Conservation (phyloP, 495 filamentous ascomycete species). For the Lasiosphaeria miniovina region DNA sequence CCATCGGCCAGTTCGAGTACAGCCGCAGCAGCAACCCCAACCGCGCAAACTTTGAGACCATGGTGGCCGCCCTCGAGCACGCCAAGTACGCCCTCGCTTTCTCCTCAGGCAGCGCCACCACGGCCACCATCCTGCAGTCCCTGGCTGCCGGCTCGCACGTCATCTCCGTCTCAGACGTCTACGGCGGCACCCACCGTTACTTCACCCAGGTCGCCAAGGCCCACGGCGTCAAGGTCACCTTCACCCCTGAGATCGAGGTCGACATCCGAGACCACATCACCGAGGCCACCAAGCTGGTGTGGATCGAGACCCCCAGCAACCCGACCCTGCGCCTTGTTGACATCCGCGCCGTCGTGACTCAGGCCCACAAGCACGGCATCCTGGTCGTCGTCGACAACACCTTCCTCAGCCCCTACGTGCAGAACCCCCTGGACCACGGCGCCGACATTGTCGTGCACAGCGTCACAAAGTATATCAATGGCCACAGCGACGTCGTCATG, state of each 20-base stretch:
- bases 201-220: slow-evolving; percentile 97
- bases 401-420: slow-evolving; percentile 91
- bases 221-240: slow-evolving; percentile 92
- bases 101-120: slow-evolving; percentile 90
- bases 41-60: slow-evolving; percentile 86
- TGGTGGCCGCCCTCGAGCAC: slow-evolving; percentile 86
- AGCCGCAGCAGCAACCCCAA: slow-evolving; percentile 90
- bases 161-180: slow-evolving; percentile 93
- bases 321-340: slow-evolving; percentile 90
- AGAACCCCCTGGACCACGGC: slow-evolving; percentile 92
- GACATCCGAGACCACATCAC: slow-evolving; percentile 81
- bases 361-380: slow-evolving; percentile 85
- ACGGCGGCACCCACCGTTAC: slow-evolving; percentile 96
- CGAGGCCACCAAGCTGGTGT: slow-evolving; percentile 88
- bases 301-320: slow-evolving; percentile 96
- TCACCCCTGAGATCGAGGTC: slow-evolving; percentile 84
- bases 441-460: slow-evolving; percentile 98
- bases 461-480: slow-evolving; percentile 99
- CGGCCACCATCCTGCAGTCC: slow-evolving; percentile 87
- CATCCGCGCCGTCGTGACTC: slow-evolving; percentile 75
- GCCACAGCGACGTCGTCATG: slow-evolving; percentile 97
- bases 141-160: slow-evolving; percentile 91
- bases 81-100: slow-evolving; percentile 93
- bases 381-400: slow-evolving; percentile 98
- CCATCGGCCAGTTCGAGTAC: slow-evolving; percentile 87